Conservation (phyloP, 2,329 filamentous ascomycete species). For the Aureobasidium mangrovei region DNA sequence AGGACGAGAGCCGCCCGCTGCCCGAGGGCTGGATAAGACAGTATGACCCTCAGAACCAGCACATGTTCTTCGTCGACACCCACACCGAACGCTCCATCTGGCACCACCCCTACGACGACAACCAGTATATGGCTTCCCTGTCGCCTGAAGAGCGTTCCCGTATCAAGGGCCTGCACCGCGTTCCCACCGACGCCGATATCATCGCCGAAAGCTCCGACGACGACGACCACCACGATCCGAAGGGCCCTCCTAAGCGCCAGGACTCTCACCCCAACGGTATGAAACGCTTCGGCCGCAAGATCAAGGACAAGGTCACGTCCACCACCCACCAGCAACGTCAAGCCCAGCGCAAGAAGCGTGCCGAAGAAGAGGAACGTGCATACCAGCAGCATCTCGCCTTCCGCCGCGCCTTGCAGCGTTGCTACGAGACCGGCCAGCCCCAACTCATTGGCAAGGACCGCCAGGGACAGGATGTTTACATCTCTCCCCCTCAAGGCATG, state of each 20-base stretch:
- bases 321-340: conserved; percentile 49
- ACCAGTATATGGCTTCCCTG: conserved; percentile 43
- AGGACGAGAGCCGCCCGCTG: conserved; percentile 49
- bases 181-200: conserved; percentile 31
- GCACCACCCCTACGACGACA: conserved; percentile 54
- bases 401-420: conserved; percentile 42
- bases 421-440: conserved; percentile 46
- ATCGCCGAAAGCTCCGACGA: conserved; percentile 40
- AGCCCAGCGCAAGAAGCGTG: conserved; percentile 37
- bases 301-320: conserved; percentile 52
- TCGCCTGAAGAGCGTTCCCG: conserved; percentile 41
- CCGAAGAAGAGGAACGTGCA: conserved; percentile 41
- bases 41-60: conserved; percentile 45
- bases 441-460: conserved; percentile 47
- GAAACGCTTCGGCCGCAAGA: conserved; percentile 41
- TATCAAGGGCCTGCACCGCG: conserved; percentile 29
- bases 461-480: conserved; percentile 48
- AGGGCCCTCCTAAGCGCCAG: conserved; percentile 10
- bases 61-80: conserved; percentile 58
- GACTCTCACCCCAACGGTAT: conserved; percentile 24
- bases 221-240: conserved; percentile 31
- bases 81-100: conserved; percentile 46
- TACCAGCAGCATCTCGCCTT: conserved; percentile 45
- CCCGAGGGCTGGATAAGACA: conserved; percentile 50
- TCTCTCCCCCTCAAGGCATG: conserved; percentile 44